These are phyloP conservation scores for Echinosophora koreensis DNA, from an alignment of 306 rosid species.

Conservation along the genomic window DNA sequence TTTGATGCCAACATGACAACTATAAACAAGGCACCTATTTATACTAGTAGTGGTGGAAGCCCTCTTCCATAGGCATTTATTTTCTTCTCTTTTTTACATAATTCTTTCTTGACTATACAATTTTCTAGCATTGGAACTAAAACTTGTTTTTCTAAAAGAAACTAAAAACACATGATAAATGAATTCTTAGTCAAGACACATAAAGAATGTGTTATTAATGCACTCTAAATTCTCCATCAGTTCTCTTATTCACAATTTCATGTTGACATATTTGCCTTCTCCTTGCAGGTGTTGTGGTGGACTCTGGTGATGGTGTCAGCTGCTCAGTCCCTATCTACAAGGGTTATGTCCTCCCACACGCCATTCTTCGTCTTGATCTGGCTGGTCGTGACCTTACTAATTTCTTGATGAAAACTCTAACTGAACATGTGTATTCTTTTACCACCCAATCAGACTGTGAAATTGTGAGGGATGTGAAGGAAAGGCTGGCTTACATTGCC, in stretches of 20 bases:
- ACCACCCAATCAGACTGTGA: constrained; percentile 97
- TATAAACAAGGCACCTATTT: no score
- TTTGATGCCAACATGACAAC: no score
- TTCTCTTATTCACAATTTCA: not conserved
- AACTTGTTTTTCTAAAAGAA: no score
- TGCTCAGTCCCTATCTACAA: constrained; percentile 96
- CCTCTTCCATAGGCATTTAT: no score
- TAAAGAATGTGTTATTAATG: not conserved
- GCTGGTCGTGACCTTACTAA: constrained; percentile 98
- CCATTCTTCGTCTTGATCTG: constrained; percentile 96
- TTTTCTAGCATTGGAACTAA: no score
- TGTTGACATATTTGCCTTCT: constrained; percentile 2
- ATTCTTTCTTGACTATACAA: no score
- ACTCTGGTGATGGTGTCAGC: constrained; percentile 99
- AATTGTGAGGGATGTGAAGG: constrained; percentile 98
- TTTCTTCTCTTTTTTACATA: no score
- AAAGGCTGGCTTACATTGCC: constrained; percentile 87
- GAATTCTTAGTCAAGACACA: no score
- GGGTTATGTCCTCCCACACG: constrained; percentile 96
- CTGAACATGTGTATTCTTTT: constrained; percentile 93
- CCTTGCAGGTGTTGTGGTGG: constrained; percentile 86
- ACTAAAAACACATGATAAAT: no score
- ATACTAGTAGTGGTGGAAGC: no score
- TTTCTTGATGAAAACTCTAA: constrained; percentile 87
- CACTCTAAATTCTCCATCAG: no score